Conservation (phyloP, 2,329 filamentous ascomycete species). For the Bipolaris bicolor region DNA sequence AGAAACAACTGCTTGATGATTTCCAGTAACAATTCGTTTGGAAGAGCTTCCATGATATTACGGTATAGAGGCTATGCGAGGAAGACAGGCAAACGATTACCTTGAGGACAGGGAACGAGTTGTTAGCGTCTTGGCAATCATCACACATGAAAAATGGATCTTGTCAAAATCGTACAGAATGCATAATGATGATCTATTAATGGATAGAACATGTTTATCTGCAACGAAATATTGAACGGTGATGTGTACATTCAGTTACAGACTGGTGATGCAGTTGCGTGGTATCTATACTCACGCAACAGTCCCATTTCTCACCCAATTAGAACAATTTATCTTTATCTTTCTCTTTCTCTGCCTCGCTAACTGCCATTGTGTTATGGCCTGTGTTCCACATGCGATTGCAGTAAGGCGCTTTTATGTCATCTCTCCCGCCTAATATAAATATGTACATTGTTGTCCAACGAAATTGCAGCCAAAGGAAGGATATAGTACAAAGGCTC, state of each 20-base stretch:
- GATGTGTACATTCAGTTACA: constrained; percentile 9
- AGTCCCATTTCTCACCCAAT: constrained; percentile 18
- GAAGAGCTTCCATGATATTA: constrained; percentile 6
- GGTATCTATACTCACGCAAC: constrained; percentile 11
- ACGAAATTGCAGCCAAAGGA: constrained; percentile 18
- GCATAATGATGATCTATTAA: not conserved
- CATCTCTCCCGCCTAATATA: constrained; percentile 5
- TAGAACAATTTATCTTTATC: not conserved
- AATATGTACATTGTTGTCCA: constrained; percentile 39
- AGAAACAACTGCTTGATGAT: constrained; percentile 1
- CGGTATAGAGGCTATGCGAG: not conserved
- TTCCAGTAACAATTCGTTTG: constrained; percentile 10
- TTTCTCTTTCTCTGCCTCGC: constrained; percentile 1
- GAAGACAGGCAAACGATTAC: not conserved
- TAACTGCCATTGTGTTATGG: constrained; percentile 14
- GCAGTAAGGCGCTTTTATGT: constrained; percentile 5
- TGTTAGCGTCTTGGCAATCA: constrained; percentile 1
- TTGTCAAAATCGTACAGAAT: not conserved
- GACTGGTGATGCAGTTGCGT: constrained; percentile 21
- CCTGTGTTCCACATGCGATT: constrained; percentile 9
- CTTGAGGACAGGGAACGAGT: too few relatives aligned
- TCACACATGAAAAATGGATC: not conserved
- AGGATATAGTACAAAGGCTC: constrained; percentile 30
- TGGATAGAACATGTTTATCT: not conserved
- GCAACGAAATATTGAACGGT: not conserved